Conservation (phyloP, 2,329 filamentous ascomycete species). For the Fusarium foetens region DNA sequence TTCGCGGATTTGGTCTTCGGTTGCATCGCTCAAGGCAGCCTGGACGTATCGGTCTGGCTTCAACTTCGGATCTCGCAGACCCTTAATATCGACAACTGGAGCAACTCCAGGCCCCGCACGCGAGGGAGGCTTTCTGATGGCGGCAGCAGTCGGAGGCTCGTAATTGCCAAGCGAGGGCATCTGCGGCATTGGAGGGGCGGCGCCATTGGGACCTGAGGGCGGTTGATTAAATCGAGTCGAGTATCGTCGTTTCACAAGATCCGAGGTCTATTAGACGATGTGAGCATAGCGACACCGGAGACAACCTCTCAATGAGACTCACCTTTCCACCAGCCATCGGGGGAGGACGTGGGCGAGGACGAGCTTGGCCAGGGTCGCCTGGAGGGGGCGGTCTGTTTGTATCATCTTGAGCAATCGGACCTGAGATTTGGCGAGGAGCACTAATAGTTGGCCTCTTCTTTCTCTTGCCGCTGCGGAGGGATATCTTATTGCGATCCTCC, state of each 20-base stretch:
- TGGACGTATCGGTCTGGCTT: slow-evolving; percentile 82
- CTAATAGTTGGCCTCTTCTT: slow-evolving; percentile 71
- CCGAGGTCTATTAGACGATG: slow-evolving; percentile 65
- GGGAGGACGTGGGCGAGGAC: slow-evolving; percentile 58
- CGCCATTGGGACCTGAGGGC: slow-evolving; percentile 74
- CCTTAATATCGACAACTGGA: slow-evolving; percentile 78
- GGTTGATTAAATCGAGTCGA: slow-evolving; percentile 89
- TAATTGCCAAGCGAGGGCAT: slow-evolving; percentile 71
- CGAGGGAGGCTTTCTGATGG: slow-evolving; percentile 62
- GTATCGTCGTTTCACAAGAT: slow-evolving; percentile 93
- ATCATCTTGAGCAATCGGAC: slow-evolving; percentile 65
- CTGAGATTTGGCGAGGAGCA: slow-evolving; percentile 71
- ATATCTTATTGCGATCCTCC: slow-evolving; percentile 70
- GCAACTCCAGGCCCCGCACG: slow-evolving; percentile 59
- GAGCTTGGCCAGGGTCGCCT: slow-evolving; percentile 46
- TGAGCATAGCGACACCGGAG: slow-evolving; percentile 28
- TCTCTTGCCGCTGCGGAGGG: slow-evolving; percentile 70
- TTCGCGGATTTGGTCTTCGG: slow-evolving; percentile 85
- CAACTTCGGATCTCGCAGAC: slow-evolving; percentile 81
- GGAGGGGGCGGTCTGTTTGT: slow-evolving; percentile 43
- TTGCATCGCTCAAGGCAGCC: slow-evolving; percentile 81
- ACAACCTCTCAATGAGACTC: slow-evolving; percentile 27
- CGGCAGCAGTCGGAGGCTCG: slow-evolving; percentile 54
- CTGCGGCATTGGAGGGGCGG: slow-evolving; percentile 77
- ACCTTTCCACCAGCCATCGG: slow-evolving; percentile 68